These are phyloP conservation scores for Trichocomaceae sp. DNA, from an alignment of 2,329 filamentous ascomycete genomes.

Conservation along the genomic window DNA sequence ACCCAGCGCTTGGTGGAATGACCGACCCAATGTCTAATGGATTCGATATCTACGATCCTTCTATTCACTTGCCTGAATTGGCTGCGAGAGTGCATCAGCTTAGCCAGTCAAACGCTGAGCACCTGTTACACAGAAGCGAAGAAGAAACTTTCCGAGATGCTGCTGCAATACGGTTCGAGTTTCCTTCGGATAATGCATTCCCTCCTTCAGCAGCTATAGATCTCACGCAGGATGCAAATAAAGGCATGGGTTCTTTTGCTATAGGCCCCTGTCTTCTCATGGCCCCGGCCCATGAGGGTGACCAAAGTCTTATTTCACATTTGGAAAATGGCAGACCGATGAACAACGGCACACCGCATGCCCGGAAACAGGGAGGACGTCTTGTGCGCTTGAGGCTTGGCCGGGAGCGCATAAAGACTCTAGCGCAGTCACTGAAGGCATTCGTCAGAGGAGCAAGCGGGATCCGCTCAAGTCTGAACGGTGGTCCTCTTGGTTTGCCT, in stretches of 20 bases:
- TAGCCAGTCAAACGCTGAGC: slow-evolving; percentile 14
- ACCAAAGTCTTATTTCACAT: slow-evolving; percentile 1
- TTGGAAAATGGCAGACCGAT: slow-evolving; percentile 1
- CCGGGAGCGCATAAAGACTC: slow-evolving; percentile 2
- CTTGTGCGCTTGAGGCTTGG: slow-evolving; percentile 10
- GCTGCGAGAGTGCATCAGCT: slow-evolving; percentile 7
- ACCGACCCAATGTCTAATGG: not conserved
- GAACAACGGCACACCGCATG: not conserved
- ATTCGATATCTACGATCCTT: slow-evolving; percentile 7
- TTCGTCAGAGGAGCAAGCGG: not conserved
- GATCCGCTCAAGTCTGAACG: not conserved
- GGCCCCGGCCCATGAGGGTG: not conserved
- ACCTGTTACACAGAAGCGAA: slow-evolving; percentile 21
- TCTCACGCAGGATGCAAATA: not conserved
- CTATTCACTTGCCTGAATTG: slow-evolving; percentile 10
- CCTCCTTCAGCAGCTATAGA: not conserved
- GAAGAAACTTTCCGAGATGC: slow-evolving; percentile 27
- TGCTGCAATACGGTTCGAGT: slow-evolving; percentile 30
- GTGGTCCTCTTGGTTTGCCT: not conserved
- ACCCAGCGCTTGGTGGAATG: slow-evolving; percentile 33
- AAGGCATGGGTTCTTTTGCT: not conserved
- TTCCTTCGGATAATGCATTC: slow-evolving; percentile 18
- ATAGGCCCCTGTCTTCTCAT: slow-evolving; percentile 3
- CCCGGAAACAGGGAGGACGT: slow-evolving; percentile 3
- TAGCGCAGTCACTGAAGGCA: slow-evolving; percentile 3